Evolutionary conservation across 2,329 filamentous ascomycete genomes (phyloP), one percentile per base, ranked within the genome.

Genomic region (Bipolaris sorokiniana): DNA sequence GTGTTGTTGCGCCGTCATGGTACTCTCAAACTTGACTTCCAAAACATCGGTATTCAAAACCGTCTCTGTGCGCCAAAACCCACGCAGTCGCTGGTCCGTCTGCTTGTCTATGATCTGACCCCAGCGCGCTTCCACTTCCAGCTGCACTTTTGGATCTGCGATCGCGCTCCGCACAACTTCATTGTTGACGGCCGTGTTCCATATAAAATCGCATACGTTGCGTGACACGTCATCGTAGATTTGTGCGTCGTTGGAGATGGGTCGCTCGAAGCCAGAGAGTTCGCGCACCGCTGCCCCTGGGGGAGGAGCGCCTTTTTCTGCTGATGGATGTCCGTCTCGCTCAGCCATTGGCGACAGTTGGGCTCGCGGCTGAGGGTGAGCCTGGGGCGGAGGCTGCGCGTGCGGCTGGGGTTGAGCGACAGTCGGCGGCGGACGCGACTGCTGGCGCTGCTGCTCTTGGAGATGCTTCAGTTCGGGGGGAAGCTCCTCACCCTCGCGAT

Each of bases 81-180:
- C 82, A 5, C 86, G 86, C 9, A 93, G 77, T 9, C 84, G 79
- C 23, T 93, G 79, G n/a, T 91, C 84, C 45, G 88, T 82, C 54
- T 89, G 86, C 6, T 86, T 90, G 59, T 88, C 85, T 70, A 86
- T 87, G 13, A 98, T 82, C 23, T 87, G 89, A 16, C 95, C 95
- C 46, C 98, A 82, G 76, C 98, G 98, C 9, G 92, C 95, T 78
- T 99, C 95, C 52, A 99, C 90, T 77, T 99, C 95, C 51, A 97
- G 88, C 58, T 91, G 85, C 13, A 92, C 88, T 15, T 85, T 83
- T 10, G 82, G 79, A 54, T 83, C 78, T 1, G 73, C 83, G 36
- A 88, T 82, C 10, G 79, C 80, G 50, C 56, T 58, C 10, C 72
- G 70, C 22, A 87, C 77, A 63, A 90, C 86, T n/a, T 84, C 81